Conservation (phyloP, 2,329 filamentous ascomycete genomes). For the Arthroderma sp. region DNA sequence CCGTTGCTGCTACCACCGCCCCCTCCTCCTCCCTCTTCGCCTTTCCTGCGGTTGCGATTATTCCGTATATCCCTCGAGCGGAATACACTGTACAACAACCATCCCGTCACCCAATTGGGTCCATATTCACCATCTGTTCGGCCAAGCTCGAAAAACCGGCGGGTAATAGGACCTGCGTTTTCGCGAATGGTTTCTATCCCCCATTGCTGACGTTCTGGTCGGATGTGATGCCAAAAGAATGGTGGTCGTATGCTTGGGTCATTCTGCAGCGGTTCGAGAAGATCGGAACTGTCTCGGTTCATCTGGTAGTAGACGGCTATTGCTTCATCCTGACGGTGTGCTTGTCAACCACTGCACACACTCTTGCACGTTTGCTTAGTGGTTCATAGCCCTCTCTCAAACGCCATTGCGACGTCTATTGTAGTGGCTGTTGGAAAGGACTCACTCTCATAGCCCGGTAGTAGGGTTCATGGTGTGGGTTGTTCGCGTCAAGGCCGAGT, state of each 20-base stretch:
- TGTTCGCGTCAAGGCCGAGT: conserved; percentile 26
- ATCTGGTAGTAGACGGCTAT: conserved; percentile 31
- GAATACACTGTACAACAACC: conserved; percentile 36
- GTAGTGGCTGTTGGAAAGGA: conserved; percentile 2
- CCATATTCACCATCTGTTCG: conserved; percentile 31
- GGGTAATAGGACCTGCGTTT: conserved; percentile 26
- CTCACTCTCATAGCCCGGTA: conserved; percentile 35
- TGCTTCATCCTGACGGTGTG: conserved; percentile 27
- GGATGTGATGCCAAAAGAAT: conserved; percentile 36
- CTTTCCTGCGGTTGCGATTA: conserved; percentile 31
- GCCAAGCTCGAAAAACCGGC: conserved; percentile 28
- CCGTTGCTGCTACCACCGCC: conserved; percentile 3
- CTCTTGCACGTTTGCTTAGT: neutral
- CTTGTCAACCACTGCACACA: neutral
- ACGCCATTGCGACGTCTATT: neutral
- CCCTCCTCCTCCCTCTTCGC: conserved; percentile 15
- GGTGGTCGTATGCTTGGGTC: conserved; percentile 27
- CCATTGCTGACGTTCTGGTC: conserved; percentile 30
- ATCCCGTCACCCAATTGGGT: conserved; percentile 35
- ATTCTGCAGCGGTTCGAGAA: conserved; percentile 27
- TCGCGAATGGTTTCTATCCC: conserved; percentile 31
- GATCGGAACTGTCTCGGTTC: conserved; percentile 27
- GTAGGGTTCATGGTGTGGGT: conserved; percentile 31
- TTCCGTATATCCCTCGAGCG: conserved; percentile 34
- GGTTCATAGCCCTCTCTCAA: neutral